A percentile compares a stretch with the other conserved stretches of the same genome.
Evolutionary conservation across 768 basidiomycete species (phyloP).

Genomic region (Collybiopsis luxurians): DNA sequence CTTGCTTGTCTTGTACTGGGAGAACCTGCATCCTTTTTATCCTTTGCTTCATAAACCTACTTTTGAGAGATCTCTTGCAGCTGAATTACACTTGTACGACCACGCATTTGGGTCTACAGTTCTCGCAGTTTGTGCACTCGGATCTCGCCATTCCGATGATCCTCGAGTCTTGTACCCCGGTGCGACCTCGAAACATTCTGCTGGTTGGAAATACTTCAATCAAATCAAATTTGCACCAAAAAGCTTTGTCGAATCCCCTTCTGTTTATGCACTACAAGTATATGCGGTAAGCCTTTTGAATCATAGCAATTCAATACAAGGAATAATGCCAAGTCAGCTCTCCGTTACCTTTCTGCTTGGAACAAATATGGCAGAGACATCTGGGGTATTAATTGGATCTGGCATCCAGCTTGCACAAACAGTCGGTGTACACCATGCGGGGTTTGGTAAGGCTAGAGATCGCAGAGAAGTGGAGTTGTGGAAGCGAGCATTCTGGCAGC

Average conservation of each 20-base stretch:
- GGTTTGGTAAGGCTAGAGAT: conserved; percentile 26
- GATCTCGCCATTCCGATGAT: too few relatives aligned
- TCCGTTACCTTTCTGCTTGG: conserved; percentile 39
- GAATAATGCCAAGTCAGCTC: conserved; percentile 28
- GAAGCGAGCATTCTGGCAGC: too few relatives aligned
- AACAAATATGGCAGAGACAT: conserved; percentile 41
- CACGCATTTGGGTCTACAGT: too few relatives aligned
- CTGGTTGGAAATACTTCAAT: conserved; percentile 41
- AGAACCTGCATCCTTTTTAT: too few relatives aligned
- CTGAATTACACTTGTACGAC: too few relatives aligned
- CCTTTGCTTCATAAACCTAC: conserved; percentile 52
- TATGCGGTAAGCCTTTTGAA: conserved; percentile 44
- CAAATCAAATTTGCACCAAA: conserved; percentile 48
- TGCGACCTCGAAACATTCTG: too few relatives aligned
- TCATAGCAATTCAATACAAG: conserved; percentile 9
- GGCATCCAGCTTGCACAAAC: conserved; percentile 60
- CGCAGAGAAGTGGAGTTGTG: too few relatives aligned
- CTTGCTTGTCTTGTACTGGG: too few relatives aligned
- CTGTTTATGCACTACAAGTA: conserved; percentile 57
- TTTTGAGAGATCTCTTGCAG: too few relatives aligned
- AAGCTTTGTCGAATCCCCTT: conserved; percentile 42
- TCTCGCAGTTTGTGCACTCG: too few relatives aligned
- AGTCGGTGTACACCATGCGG: conserved; percentile 50
- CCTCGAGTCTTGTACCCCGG: too few relatives aligned
- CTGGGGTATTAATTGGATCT: conserved; percentile 52